These are phyloP conservation scores for Drechslerella dactyloides DNA, from an alignment of 2,329 filamentous ascomycete species.

Conservation along the genomic window DNA sequence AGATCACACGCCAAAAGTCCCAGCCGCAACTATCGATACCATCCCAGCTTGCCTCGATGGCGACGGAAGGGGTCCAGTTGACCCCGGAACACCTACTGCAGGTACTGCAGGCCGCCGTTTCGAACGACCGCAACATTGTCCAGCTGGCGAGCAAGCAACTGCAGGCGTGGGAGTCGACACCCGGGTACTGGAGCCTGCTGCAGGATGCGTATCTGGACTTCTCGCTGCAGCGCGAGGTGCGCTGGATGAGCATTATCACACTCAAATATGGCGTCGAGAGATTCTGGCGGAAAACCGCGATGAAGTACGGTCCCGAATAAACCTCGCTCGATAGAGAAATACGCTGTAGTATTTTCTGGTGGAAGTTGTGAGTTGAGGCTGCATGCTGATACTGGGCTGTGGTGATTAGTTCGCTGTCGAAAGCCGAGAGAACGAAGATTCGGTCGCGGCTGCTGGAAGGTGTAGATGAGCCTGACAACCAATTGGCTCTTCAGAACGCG, in stretches of 20 bases:
- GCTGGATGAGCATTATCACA: slow-evolving; percentile 89
- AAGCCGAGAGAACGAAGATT: slow-evolving; percentile 77
- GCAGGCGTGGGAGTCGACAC: slow-evolving; percentile 62
- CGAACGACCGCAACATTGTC: slow-evolving; percentile 61
- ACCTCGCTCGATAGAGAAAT: too few species aligned
- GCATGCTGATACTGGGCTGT: slow-evolving; percentile 1
- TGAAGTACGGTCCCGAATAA: too few species aligned
- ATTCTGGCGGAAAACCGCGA: slow-evolving; percentile 84
- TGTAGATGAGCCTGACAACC: slow-evolving; percentile 74
- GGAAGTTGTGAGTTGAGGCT: not conserved
- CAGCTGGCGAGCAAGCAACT: slow-evolving; percentile 64
- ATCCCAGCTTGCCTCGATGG: slow-evolving; percentile 14
- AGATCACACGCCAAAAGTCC: slow-evolving; percentile 7
- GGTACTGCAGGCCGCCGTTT: slow-evolving; percentile 62
- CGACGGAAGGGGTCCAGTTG: slow-evolving; percentile 22
- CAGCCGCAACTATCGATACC: too few species aligned
- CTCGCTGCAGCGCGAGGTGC: slow-evolving; percentile 75
- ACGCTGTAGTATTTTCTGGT: too few species aligned
- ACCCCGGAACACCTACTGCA: slow-evolving; percentile 62
- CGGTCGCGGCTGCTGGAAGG: slow-evolving; percentile 77
- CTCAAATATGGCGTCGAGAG: slow-evolving; percentile 96
- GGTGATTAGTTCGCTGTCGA: slow-evolving; percentile 63
- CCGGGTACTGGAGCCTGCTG: slow-evolving; percentile 61
- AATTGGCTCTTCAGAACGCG: slow-evolving; percentile 84
- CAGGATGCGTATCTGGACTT: slow-evolving; percentile 83